A percentile compares a stretch with the other conserved stretches of the same genome.
These are phyloP conservation scores for Panicum hallii DNA, from an alignment of 202 grass and related monocot genomes.

Conservation along the genomic window DNA sequence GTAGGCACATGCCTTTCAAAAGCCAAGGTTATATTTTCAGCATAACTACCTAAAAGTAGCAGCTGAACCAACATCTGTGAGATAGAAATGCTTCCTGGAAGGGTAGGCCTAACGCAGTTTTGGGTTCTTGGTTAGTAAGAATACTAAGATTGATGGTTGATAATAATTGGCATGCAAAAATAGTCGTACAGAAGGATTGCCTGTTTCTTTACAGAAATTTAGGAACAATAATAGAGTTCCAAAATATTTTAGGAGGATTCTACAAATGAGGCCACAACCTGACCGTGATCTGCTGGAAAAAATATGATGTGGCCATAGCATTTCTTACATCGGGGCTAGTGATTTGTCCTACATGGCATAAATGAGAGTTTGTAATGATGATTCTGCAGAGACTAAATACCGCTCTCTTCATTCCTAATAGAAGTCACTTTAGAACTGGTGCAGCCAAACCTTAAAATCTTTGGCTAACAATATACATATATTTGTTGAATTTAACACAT, in stretches of 20 bases:
- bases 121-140: not conserved
- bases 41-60: not conserved
- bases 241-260: not conserved
- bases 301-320: not conserved
- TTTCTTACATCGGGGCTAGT: not conserved
- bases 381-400: constrained; percentile 1
- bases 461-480: not conserved
- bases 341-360: constrained; percentile 3
- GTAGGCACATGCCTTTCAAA: not conserved
- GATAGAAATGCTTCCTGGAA: not conserved
- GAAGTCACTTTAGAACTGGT: not conserved
- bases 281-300: not conserved
- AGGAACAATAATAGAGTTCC: not conserved
- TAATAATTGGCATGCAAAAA: not conserved
- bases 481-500: not conserved
- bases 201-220: constrained; percentile 8
- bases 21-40: not conserved
- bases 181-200: not conserved
- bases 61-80: not conserved
- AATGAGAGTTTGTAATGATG: not conserved
- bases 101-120: not conserved
- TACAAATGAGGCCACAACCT: not conserved
- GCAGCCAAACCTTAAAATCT: not conserved
- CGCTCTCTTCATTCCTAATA: not conserved
- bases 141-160: not conserved